Percentiles rank a stretch among this genome's conserved stretches.
Conservation (phyloP, 2,329 filamentous ascomycete species). For the Huntiella bhutanensis region DNA sequence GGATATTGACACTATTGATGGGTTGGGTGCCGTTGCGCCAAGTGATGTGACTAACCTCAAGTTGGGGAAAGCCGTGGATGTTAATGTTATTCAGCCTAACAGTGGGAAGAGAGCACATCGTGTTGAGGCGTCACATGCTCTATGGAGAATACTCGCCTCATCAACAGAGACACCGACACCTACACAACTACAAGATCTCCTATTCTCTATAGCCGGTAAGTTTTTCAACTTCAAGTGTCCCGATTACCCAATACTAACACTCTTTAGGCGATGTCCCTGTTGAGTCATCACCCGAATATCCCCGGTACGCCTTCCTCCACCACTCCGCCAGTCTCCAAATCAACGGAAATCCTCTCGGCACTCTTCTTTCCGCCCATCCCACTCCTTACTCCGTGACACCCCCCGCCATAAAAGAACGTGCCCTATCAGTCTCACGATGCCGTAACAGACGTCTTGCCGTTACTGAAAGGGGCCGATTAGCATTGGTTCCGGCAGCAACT, state of each 20-base stretch:
- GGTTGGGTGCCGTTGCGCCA: constrained; percentile 9
- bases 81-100: constrained; percentile 3
- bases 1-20: constrained; percentile 9
- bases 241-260: background rate
- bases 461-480: constrained; percentile 5
- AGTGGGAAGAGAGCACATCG: background rate
- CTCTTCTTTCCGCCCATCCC: constrained; percentile 1
- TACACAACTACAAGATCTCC: constrained; percentile 7
- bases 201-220: constrained; percentile 8
- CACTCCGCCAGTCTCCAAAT: constrained; percentile 4
- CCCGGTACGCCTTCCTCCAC: constrained; percentile 7
- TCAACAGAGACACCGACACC: constrained; percentile 4
- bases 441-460: constrained; percentile 8
- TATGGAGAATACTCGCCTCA: constrained; percentile 6
- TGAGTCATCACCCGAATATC: constrained; percentile 6
- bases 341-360: constrained; percentile 4
- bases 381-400: constrained; percentile 4
- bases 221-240: background rate
- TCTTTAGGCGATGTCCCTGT: constrained; percentile 1
- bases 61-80: constrained; percentile 3
- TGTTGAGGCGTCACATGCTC: constrained; percentile 3
- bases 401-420: constrained; percentile 1
- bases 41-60: constrained; percentile 1
- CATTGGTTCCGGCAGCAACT: constrained; percentile 9
- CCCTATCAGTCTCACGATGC: background rate